A percentile compares a stretch with the other conserved stretches of the same genome.
These are phyloP conservation scores for Tolypocladium amazonense DNA, from an alignment of 2,329 filamentous ascomycete species.

Conservation along the genomic window DNA sequence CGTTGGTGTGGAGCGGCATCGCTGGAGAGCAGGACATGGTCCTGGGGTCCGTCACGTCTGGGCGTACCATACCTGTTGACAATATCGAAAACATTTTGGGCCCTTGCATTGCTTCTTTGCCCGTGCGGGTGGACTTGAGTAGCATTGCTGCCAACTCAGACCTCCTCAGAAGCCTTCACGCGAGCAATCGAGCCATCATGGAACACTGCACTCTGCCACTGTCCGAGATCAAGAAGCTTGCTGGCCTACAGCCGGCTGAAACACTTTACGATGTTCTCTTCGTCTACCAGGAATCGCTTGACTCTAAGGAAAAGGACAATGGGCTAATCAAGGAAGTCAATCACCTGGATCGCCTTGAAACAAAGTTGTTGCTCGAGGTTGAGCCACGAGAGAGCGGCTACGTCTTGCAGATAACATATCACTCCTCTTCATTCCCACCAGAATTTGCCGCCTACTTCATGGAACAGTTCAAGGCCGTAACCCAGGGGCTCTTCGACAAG, in stretches of 20 bases:
- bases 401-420: conserved; percentile 35
- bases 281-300: conserved; percentile 71
- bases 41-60: conserved; percentile 74
- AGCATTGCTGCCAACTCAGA: conserved; percentile 43
- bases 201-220: conserved; percentile 54
- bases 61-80: conserved; percentile 60
- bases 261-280: conserved; percentile 68
- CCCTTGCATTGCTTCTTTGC: conserved; percentile 68
- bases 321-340: conserved; percentile 40
- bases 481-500: conserved; percentile 16
- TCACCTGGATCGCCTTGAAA: conserved; percentile 65
- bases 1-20: conserved; percentile 55
- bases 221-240: conserved; percentile 55
- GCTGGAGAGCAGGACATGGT: conserved; percentile 55
- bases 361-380: conserved; percentile 64
- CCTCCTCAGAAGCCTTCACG: conserved; percentile 53
- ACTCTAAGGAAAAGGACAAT: conserved; percentile 14
- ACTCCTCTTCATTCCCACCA: conserved; percentile 36
- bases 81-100: conserved; percentile 66
- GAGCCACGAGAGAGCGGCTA: conserved; percentile 45
- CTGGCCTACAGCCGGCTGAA: conserved; percentile 41
- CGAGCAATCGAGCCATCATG: conserved; percentile 54
- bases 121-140: conserved; percentile 53
- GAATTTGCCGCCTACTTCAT: conserved; percentile 46
- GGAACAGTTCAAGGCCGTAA: conserved; percentile 49